Evolutionary conservation across 148 eudicot species (phyloP), one percentile per base, ranked within the genome.

Genomic region (Tetragonia tetragonoides): DNA sequence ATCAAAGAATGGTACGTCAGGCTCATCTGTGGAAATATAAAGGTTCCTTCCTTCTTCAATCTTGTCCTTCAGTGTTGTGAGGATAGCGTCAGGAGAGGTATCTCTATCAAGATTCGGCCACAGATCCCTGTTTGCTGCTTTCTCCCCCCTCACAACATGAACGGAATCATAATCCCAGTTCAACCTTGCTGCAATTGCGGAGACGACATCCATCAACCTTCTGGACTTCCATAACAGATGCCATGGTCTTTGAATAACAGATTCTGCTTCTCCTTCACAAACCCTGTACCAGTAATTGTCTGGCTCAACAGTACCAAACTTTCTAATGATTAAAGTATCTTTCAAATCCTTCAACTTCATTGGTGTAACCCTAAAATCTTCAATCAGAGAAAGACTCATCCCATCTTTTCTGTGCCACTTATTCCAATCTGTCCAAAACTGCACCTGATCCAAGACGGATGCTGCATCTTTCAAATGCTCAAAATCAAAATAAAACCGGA

Each of bases 221-320:
- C 90, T 91, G 3, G 99, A 90, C 68, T 95, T 95, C 97, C 97
- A 91, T 16, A 93, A 49, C 88, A 90, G 23, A 78, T 91, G 94
- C 99, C 99, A 95, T 54, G 99, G 99, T 66, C 99, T 80, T 78
- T 91, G 87, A 72, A 95, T 86, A 71, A 89, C 90, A 11, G 92
- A 87, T 47, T 90, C 98, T 23, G 97, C 87, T 75, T 91, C 91
- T 42, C 99, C 99, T 88, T 95, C 99, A 74, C 99, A 95, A 8
- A 95, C 99, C 17, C 99, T 83, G 72, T 91, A 91, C 99, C 99
- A 95, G 83, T 93, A 95, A 82, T 91, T 91, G 79, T 95, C 97
- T 0, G 97, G 99, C 78, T 96, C 99, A 60, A 93, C 98, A 0
- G 62, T 34, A 40, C 95, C 98, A 75, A 95, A 95, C 76, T 87